Evolutionary conservation across 2,329 filamentous ascomycete species (phyloP), one percentile per base, ranked within the genome.

Genomic region (Tolypocladium tropicale): DNA sequence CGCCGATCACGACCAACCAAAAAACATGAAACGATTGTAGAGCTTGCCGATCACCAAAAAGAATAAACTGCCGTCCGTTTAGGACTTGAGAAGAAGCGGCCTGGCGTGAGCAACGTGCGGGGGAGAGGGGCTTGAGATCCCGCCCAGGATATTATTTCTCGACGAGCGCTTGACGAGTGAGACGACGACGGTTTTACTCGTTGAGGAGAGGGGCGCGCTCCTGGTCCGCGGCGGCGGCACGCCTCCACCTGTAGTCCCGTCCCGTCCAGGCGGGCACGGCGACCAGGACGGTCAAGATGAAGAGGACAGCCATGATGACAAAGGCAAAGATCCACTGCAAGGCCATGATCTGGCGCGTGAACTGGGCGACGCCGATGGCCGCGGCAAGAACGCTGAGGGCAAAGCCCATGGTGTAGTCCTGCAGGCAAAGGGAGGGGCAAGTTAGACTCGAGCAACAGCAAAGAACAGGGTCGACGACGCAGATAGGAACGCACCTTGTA

Each of bases 321-420:
- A 95, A 94, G 36, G 90, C 88, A 69, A 95, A 95, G 72, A 95
- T 93, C 90, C 90, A 95, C 74, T 96, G 91, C 61, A 95, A 77
- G 7, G 89, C 88, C 62, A 95, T 78, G 57, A 86, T 71, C 68
- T 90, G 84, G 64, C 80, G 78, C 53, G 84, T 75, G 73, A 95
- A 85, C 70, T 96, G 91, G 16, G 83, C 81, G 18, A 94, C 83
- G 14, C 89, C 90, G 46, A 95, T 83, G 21, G 90, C 83, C 6
- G 90, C 84, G 1, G 83, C 75, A 51, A 95, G 75, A 49, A 91
- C 78, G 62, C 84, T 88, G 63, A 96, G 78, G 55, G 83, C 84
- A 68, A 94, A 90, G 2, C 91, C 90, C 68, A 95, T 86, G 28
- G 88, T 87, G 70, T 85, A 85, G 63, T 86, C 83, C 82, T 78